Conservation (phyloP, 768 basidiomycete species). For the Mycena crocata region DNA sequence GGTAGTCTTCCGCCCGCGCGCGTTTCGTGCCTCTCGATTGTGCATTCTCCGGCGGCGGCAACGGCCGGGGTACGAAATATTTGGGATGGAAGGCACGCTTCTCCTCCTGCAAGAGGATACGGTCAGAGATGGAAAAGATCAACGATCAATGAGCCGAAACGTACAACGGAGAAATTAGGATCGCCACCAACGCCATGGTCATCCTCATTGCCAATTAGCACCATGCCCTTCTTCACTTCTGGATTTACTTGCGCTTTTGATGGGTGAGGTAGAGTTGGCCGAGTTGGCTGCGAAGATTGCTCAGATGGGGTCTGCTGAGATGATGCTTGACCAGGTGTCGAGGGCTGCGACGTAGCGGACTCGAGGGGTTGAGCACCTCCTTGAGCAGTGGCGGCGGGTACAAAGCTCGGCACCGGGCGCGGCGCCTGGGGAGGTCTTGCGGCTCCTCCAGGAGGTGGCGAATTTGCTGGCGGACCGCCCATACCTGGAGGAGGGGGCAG, state of each 20-base stretch:
- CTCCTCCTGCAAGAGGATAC: slow-evolving; percentile 69
- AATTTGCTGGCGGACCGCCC: neutral
- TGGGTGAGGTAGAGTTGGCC: slow-evolving; percentile 65
- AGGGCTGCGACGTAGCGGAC: slow-evolving; percentile 34
- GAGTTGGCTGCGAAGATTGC: slow-evolving; percentile 38
- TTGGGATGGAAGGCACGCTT: slow-evolving; percentile 72
- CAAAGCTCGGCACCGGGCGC: slow-evolving; percentile 34
- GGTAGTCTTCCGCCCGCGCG: slow-evolving; percentile 87
- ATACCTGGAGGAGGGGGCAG: slow-evolving; percentile 35
- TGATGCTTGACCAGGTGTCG: slow-evolving; percentile 31
- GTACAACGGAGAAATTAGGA: slow-evolving; percentile 82
- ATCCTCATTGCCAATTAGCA: slow-evolving; percentile 66
- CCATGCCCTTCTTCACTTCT: slow-evolving; percentile 80
- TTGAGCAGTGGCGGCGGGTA: slow-evolving; percentile 34
- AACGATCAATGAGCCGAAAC: slow-evolving; percentile 40
- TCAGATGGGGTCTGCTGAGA: slow-evolving; percentile 23
- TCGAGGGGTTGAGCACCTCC: slow-evolving; percentile 30
- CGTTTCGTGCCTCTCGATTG: slow-evolving; percentile 86
- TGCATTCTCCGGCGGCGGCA: slow-evolving; percentile 52
- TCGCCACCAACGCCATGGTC: slow-evolving; percentile 52
- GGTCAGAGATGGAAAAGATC: neutral
- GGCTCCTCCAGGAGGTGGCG: slow-evolving; percentile 34
- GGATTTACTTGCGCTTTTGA: slow-evolving; percentile 73
- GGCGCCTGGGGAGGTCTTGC: slow-evolving; percentile 42
- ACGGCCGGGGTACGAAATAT: slow-evolving; percentile 67